Evolutionary conservation across 208 protist species (phyloP).

Genomic region (Leishmania mexicana): DNA sequence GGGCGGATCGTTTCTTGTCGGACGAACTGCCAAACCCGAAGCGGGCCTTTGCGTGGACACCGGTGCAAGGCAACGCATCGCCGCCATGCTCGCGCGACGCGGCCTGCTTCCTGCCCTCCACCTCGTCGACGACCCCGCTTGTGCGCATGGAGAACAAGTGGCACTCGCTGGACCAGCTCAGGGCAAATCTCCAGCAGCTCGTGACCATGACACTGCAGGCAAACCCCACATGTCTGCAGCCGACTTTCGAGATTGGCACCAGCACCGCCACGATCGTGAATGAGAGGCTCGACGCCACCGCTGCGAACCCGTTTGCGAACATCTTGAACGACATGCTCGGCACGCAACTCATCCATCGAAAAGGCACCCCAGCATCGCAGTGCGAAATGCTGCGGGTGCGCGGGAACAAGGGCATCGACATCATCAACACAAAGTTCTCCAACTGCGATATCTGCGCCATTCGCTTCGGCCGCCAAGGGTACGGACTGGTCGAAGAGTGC

Average conservation of each 20-base stretch:
- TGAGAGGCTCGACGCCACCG: constrained; percentile 1
- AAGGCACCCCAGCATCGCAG: constrained; percentile 10
- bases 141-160: constrained; percentile 30
- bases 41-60: constrained; percentile 46
- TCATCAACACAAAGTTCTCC: constrained; percentile 77
- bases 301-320: constrained; percentile 36
- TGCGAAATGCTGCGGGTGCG: constrained; percentile 60
- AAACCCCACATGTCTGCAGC: constrained; percentile 49
- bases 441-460: constrained; percentile 76
- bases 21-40: constrained; percentile 43
- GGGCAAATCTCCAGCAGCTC: constrained; percentile 22
- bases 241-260: constrained; percentile 32
- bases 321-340: constrained; percentile 37
- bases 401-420: constrained; percentile 68
- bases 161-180: constrained; percentile 17
- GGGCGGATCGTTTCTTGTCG: constrained; percentile 29
- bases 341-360: constrained; percentile 22
- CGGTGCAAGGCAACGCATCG: constrained; percentile 17
- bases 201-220: constrained; percentile 35
- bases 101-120: constrained; percentile 10
- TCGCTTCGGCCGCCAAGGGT: constrained; percentile 70
- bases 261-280: constrained; percentile 11
- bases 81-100: constrained; percentile 12
- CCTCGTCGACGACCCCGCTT: not conserved
- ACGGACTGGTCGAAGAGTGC: constrained; percentile 84